These are phyloP conservation scores for Phytopythium chamaehyphon DNA, from an alignment of 352 stramenopile genomes.

Conservation along the genomic window DNA sequence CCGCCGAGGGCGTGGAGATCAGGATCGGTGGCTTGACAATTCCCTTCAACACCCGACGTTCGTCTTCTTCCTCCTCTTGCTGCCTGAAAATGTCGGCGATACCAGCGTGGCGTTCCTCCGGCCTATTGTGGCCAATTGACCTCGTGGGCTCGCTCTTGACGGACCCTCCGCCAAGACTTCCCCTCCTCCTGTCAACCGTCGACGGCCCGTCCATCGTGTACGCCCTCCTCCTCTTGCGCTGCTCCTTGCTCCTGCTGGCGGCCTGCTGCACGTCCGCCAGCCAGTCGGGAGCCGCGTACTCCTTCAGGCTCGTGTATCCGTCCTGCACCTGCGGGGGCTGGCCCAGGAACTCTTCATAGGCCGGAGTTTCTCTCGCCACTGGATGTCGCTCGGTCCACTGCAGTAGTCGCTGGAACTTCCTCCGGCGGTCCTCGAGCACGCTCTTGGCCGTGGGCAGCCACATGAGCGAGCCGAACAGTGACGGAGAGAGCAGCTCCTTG, in stretches of 20 bases:
- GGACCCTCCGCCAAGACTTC: slow-evolving; percentile 1
- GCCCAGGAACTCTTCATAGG: slow-evolving; percentile 53
- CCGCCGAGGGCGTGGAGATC: background rate
- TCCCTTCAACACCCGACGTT: background rate
- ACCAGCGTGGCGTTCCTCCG: no score
- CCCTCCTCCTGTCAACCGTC: background rate
- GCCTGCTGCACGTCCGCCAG: slow-evolving; percentile 56
- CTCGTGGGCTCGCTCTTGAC: slow-evolving; percentile 7
- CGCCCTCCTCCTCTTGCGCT: slow-evolving; percentile 19
- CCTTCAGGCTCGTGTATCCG: slow-evolving; percentile 72
- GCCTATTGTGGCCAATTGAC: no score
- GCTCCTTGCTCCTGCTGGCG: slow-evolving; percentile 24
- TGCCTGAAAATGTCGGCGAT: no score
- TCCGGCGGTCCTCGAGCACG: slow-evolving; percentile 48
- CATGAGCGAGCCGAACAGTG: slow-evolving; percentile 44
- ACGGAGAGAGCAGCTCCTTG: slow-evolving; percentile 51
- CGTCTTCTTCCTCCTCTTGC: background rate
- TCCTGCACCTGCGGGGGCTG: slow-evolving; percentile 47
- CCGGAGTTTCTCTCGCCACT: slow-evolving; percentile 23
- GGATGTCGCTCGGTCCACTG: slow-evolving; percentile 58
- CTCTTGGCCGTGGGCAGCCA: slow-evolving; percentile 33
- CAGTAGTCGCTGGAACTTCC: slow-evolving; percentile 49
- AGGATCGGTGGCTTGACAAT: background rate
- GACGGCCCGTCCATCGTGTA: slow-evolving; percentile 18
- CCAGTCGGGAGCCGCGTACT: slow-evolving; percentile 67